Base-by-base conservation (phyloP, 306 rosid genomes). In the Cucurbita argyrosperma region DNA sequence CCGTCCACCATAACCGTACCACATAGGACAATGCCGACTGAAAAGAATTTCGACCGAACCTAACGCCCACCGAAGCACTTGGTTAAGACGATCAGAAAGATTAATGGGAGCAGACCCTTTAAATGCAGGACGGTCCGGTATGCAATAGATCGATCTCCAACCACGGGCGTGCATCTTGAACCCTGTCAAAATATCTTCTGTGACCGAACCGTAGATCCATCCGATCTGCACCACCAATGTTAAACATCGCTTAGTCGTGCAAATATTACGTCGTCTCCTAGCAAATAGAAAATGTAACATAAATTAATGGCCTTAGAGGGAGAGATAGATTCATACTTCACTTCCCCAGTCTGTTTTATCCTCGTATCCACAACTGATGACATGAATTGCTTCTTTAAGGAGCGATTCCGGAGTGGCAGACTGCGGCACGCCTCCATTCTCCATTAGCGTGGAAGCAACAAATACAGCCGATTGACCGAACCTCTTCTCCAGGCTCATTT, bases 121-220 rank as follows among this genome's bases (percentile, higher is more conserved):
- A 78, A 94, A 94, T 56, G 99, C 99, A 3, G 99, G 74, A 10
- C 77, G 97, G 82, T 87, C 81, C 6, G 99, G 99, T 83, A 91
- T 89, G 83, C 99, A 91, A 83, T 94, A 94, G 75, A 94, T 84
- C 8, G 99, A 94, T 77, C 99, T 83, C 99, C 99, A 94, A 39
- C 99, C 99, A 13, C 99, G 97, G 37, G 99, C 96, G 46, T 94
- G 99, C 99, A 94, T 94, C 86, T 94, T 94, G 76, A 94, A 94
- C 79, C 99, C 99, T 2, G 99, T 94, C 18, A 94, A 96, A 84
- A 94, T 94, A 88, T 94, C 99, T 84, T 94, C 99, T 14, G 99
- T 94, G 72, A 94, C 99, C 0, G 99, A 94, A 79, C 97, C 99
- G 56, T 94, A 94, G 76, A 94, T 94, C 99, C 99, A 94, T 81